phyloP scores from a whole-genome alignment of 768 basidiomycete genomes.

The Russula sp. region DNA sequence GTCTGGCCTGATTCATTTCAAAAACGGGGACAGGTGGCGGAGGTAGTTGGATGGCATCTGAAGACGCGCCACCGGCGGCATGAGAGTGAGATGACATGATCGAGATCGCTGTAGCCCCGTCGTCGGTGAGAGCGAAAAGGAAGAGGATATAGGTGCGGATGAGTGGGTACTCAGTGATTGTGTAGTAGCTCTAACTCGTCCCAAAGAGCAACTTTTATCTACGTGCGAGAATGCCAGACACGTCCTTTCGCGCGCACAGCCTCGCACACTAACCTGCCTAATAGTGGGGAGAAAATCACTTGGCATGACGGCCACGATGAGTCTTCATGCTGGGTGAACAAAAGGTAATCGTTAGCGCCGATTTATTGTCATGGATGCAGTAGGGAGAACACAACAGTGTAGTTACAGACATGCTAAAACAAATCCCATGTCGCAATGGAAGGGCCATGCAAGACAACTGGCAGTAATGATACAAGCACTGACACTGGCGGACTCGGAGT shows the following conservation, averaged over 20 bases:
- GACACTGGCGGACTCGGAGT: too few relatives aligned
- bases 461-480: neutral
- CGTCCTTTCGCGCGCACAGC: neutral
- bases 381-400: neutral
- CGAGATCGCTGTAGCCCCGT: neutral
- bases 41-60: neutral
- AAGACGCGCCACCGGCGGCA: neutral
- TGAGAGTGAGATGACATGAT: conserved; percentile 1
- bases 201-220: neutral
- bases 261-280: neutral
- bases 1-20: neutral
- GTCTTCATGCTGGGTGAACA: neutral
- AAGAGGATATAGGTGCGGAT: neutral
- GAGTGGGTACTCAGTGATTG: neutral
- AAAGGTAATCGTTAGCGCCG: neutral
- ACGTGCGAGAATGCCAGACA: neutral
- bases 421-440: neutral
- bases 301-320: neutral
- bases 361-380: neutral
- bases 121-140: neutral
- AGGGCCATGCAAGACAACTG: neutral
- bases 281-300: neutral
- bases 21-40: neutral
- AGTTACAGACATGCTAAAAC: neutral
- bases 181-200: neutral